phyloP scores from a whole-genome alignment of 495 filamentous ascomycete species.

The Tuber microsphaerosporum region DNA sequence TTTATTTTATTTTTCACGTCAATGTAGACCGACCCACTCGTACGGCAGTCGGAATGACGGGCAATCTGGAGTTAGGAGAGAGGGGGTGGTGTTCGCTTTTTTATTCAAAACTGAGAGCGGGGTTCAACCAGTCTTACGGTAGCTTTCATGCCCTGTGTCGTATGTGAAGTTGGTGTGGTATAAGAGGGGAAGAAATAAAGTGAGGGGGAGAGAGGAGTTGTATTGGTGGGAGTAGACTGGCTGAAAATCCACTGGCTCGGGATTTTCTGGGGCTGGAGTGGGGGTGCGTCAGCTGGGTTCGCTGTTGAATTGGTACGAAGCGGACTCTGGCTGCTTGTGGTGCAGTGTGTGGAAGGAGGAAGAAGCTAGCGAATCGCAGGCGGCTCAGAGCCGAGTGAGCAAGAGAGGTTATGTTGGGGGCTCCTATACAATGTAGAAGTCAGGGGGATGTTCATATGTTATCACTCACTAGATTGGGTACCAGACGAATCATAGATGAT shows the following conservation, averaged over 20 bases:
- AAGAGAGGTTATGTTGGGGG: neutral
- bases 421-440: too few species aligned
- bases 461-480: neutral
- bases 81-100: neutral
- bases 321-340: neutral
- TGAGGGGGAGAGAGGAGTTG: neutral
- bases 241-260: neutral
- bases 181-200: neutral
- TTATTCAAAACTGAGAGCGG: neutral
- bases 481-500: neutral
- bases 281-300: neutral
- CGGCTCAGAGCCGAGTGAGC: neutral
- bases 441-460: neutral
- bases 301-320: neutral
- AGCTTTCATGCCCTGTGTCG: neutral
- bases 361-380: neutral
- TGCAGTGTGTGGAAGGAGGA: neutral
- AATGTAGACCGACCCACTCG: neutral
- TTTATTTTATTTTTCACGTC: neutral
- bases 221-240: neutral
- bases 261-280: neutral
- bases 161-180: neutral
- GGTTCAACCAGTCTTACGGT: neutral
- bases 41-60: neutral
- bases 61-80: neutral